Percentiles rank a stretch among this genome's conserved stretches.
Conservation (phyloP, 495 filamentous ascomycete species). For the Penicillium bialowiezense region DNA sequence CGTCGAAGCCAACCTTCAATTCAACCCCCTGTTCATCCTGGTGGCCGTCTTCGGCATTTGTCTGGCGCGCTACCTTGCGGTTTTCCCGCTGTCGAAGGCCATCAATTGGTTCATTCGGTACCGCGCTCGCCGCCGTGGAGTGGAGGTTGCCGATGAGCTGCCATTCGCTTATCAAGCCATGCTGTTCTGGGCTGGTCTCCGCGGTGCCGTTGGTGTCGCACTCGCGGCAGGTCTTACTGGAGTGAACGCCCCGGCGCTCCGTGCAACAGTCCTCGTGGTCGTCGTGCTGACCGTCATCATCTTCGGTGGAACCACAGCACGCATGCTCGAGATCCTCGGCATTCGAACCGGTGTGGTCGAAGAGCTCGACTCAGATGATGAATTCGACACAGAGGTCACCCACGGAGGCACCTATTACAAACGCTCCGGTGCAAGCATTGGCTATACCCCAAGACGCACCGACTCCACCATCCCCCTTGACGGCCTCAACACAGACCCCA, state of each 20-base stretch:
- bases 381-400: slow-evolving; percentile 94
- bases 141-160: slow-evolving; percentile 81
- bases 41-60: slow-evolving; percentile 90
- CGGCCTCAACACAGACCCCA: slow-evolving; percentile 34
- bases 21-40: slow-evolving; percentile 94
- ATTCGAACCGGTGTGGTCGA: slow-evolving; percentile 95
- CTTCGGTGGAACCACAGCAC: slow-evolving; percentile 96
- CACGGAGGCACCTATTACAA: slow-evolving; percentile 75
- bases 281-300: slow-evolving; percentile 98
- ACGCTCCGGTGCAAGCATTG: slow-evolving; percentile 64
- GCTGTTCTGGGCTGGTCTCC: slow-evolving; percentile 97
- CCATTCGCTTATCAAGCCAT: slow-evolving; percentile 93
- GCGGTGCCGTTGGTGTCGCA: slow-evolving; percentile 93
- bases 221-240: slow-evolving; percentile 85
- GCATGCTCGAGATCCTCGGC: slow-evolving; percentile 94
- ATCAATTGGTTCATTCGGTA: slow-evolving; percentile 96
- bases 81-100: slow-evolving; percentile 84
- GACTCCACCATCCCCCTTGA: slow-evolving; percentile 55
- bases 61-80: slow-evolving; percentile 83
- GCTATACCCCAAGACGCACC: slow-evolving; percentile 66
- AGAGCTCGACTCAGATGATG: slow-evolving; percentile 94
- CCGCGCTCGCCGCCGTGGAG: slow-evolving; percentile 73
- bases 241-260: slow-evolving; percentile 70
- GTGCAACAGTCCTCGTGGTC: slow-evolving; percentile 92
- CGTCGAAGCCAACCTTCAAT: slow-evolving; percentile 80